phyloP scores from a whole-genome alignment of 306 rosid genomes.

The Pyrus bretschneideri region DNA sequence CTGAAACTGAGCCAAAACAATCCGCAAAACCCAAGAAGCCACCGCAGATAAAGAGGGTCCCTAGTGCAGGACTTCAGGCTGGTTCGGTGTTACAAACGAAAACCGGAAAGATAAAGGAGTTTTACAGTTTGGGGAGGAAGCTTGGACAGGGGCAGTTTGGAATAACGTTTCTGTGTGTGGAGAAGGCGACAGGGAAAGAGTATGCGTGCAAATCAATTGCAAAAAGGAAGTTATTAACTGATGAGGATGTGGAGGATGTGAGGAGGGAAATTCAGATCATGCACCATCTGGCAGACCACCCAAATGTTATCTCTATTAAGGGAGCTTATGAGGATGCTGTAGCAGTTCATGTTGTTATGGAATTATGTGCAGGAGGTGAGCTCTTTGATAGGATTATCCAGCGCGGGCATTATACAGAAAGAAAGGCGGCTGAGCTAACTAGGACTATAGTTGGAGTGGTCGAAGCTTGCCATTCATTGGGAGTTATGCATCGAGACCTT shows the following conservation, averaged over 20 bases:
- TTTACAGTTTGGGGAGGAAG: conserved; percentile 63
- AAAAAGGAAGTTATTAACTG: conserved; percentile 74
- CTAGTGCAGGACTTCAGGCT: conserved; percentile 85
- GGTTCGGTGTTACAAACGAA: conserved; percentile 65
- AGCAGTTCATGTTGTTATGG: conserved; percentile 98
- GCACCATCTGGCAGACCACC: conserved; percentile 93
- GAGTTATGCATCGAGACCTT: conserved; percentile 97
- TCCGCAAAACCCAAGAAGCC: conserved; percentile 34
- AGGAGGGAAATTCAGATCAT: conserved; percentile 98
- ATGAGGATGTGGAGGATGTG: conserved; percentile 95
- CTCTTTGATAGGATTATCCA: conserved; percentile 90
- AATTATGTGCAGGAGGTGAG: conserved; percentile 95
- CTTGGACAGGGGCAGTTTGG: conserved; percentile 98
- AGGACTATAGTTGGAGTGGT: conserved; percentile 95
- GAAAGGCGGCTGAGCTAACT: conserved; percentile 89
- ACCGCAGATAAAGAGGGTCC: conserved; percentile 65
- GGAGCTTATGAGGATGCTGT: conserved; percentile 92
- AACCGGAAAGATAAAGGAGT: conserved; percentile 69
- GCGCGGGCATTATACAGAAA: conserved; percentile 89
- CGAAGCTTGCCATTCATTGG: conserved; percentile 88
- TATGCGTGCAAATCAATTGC: conserved; percentile 94
- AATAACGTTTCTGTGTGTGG: conserved; percentile 67
- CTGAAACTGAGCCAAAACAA: conserved; percentile 8
- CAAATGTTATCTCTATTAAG: conserved; percentile 87
- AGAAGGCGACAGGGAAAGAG: conserved; percentile 69